phyloP scores from a whole-genome alignment of 2,329 filamentous ascomycete species.

The Chrysoporthe austroafricana region DNA sequence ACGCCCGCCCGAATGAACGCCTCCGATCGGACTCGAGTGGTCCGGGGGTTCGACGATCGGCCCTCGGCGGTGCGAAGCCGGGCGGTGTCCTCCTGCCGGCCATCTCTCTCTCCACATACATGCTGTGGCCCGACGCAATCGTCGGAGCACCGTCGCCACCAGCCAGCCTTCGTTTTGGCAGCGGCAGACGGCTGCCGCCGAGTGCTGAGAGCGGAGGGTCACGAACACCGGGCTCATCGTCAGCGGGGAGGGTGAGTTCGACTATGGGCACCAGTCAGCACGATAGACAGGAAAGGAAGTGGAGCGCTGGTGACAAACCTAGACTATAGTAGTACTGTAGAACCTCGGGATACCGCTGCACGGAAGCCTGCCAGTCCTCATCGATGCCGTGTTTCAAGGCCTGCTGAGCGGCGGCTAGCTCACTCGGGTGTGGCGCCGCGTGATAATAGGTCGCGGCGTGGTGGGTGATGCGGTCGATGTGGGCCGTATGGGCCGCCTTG shows the following conservation, averaged over 20 bases:
- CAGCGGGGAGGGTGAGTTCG: constrained; percentile 65
- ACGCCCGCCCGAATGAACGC: constrained; percentile 32
- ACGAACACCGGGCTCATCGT: constrained; percentile 62
- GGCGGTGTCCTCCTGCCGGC: constrained; percentile 45
- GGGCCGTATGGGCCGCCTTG: constrained; percentile 58
- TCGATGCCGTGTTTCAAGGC: constrained; percentile 75
- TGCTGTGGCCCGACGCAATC: constrained; percentile 42
- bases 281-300: background rate
- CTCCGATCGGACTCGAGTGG: constrained; percentile 34
- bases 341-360: constrained; percentile 79
- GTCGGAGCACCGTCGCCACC: constrained; percentile 30
- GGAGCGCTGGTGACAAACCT: constrained; percentile 11
- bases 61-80: constrained; percentile 29
- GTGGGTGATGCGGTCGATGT: constrained; percentile 59
- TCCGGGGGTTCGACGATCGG: constrained; percentile 46
- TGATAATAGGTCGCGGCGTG: constrained; percentile 63
- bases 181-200: constrained; percentile 49
- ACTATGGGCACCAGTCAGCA: constrained; percentile 42
- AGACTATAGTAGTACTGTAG: constrained; percentile 79
- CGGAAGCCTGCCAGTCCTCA: constrained; percentile 76
- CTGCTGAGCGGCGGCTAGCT: constrained; percentile 67
- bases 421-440: constrained; percentile 59
- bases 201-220: constrained; percentile 63
- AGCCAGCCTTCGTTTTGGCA: constrained; percentile 44
- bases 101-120: constrained; percentile 39